These are phyloP conservation scores for Microbotryomycetes sp. DNA, from an alignment of 1,284 basidiomycete genomes.

Conservation along the genomic window DNA sequence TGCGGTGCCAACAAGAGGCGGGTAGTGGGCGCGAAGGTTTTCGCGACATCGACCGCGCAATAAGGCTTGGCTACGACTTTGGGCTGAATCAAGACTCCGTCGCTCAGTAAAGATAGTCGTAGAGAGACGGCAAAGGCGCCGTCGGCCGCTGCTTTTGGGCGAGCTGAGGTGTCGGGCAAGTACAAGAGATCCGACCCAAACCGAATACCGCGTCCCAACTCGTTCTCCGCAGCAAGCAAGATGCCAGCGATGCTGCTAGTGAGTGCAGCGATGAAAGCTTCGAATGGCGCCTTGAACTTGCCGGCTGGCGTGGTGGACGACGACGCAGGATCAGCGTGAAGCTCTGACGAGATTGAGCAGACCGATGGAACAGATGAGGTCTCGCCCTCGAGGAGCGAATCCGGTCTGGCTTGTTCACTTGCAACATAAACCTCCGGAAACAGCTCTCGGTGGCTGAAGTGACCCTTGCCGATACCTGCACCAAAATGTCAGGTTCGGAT, in stretches of 20 bases:
- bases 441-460: constrained; percentile 15
- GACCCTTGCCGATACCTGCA: constrained; percentile 15
- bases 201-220: background rate
- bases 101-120: background rate
- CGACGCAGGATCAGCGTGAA: background rate
- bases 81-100: background rate
- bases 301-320: background rate
- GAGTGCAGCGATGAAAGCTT: background rate
- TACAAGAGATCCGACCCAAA: background rate
- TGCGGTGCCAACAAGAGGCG: constrained; percentile 16
- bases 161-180: background rate
- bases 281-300: background rate
- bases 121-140: constrained; percentile 3
- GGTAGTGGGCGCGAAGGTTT: background rate
- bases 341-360: background rate
- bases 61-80: background rate
- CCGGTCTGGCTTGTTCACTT: background rate
- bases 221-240: background rate
- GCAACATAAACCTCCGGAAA: constrained; percentile 19
- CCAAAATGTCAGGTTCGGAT: background rate
- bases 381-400: background rate
- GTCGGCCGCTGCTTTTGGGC: constrained; percentile 5
- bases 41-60: background rate
- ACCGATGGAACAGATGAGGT: background rate
- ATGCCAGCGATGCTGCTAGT: background rate